phyloP scores from a whole-genome alignment of 192 early-diverging fungal genomes.

The Podila epicladia region DNA sequence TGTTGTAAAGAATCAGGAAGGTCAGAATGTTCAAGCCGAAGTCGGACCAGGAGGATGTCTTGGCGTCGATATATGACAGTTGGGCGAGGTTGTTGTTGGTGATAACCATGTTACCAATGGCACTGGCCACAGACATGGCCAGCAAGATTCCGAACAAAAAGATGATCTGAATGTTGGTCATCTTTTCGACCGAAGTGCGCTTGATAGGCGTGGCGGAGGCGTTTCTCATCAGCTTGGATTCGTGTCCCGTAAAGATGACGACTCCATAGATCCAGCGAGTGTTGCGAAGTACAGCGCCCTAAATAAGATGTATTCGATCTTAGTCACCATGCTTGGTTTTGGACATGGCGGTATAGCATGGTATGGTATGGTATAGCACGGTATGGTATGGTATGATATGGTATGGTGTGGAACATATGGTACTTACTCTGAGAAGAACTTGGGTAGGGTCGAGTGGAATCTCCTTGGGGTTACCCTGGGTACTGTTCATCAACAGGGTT shows the following conservation, averaged over 20 bases:
- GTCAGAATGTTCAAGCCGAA: conserved; percentile 94
- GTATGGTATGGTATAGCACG: no score
- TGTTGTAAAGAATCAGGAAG: conserved; percentile 98
- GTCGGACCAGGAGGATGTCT: conserved; percentile 47
- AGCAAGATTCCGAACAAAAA: conserved; percentile 92
- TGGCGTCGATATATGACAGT: conserved; percentile 19
- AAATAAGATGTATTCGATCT: neutral
- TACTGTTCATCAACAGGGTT: conserved; percentile 67
- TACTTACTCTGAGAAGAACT: conserved; percentile 77
- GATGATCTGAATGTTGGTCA: conserved; percentile 94
- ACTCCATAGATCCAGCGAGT: conserved; percentile 94
- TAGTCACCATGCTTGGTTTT: neutral
- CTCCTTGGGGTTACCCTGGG: conserved; percentile 65
- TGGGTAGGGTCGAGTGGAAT: conserved; percentile 92
- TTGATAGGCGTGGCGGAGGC: conserved; percentile 92
- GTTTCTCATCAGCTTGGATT: conserved; percentile 98
- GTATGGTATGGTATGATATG: neutral
- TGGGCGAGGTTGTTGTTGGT: conserved; percentile 46
- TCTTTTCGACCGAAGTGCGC: conserved; percentile 87
- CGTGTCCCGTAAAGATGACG: conserved; percentile 96
- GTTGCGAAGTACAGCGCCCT: conserved; percentile 93
- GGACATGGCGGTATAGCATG: neutral
- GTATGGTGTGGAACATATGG: no score
- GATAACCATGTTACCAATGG: conserved; percentile 81
- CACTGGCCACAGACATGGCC: conserved; percentile 84